Percentiles rank a stretch among this genome's conserved stretches.
These are phyloP conservation scores for Gossypium turneri DNA, from an alignment of 345 rosid genomes.

Conservation along the genomic window DNA sequence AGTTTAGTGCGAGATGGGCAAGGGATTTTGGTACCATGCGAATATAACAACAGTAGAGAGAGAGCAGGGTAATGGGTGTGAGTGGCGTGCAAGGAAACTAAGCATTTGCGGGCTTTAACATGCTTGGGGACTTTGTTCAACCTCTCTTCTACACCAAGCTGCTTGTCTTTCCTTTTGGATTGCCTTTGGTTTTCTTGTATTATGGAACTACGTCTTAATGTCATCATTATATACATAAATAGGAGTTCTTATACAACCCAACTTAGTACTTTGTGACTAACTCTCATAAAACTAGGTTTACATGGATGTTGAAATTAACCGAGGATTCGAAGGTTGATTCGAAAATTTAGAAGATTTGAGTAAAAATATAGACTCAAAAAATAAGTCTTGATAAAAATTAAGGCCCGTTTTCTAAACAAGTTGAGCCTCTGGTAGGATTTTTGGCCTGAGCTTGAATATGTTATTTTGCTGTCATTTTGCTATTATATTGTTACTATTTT, in stretches of 20 bases:
- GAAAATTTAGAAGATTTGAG: accelerated
- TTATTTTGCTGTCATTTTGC: accelerated
- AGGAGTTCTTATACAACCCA: too few relatives aligned
- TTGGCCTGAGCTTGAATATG: accelerated
- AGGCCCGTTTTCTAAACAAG: accelerated
- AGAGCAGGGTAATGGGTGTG: not conserved
- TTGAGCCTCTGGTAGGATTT: too few relatives aligned
- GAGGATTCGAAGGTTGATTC: accelerated
- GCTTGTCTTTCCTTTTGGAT: not conserved
- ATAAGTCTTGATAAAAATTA: too few relatives aligned
- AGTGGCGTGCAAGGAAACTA: not conserved
- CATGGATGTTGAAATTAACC: too few relatives aligned
- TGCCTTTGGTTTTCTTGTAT: too few relatives aligned
- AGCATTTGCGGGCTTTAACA: not conserved
- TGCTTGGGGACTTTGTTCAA: conserved; percentile 1
- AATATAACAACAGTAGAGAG: not conserved
- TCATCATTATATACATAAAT: too few relatives aligned
- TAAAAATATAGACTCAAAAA: too few relatives aligned
- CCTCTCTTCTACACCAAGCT: conserved; percentile 6
- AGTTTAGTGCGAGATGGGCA: not conserved
- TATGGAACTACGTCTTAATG: too few relatives aligned
- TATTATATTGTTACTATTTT: too few relatives aligned
- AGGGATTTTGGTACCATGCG: not conserved
- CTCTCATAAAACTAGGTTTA: too few relatives aligned
- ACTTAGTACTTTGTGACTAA: too few relatives aligned